phyloP scores from a whole-genome alignment of 2,329 filamentous ascomycete genomes.

The Epichloe gansuensis region DNA sequence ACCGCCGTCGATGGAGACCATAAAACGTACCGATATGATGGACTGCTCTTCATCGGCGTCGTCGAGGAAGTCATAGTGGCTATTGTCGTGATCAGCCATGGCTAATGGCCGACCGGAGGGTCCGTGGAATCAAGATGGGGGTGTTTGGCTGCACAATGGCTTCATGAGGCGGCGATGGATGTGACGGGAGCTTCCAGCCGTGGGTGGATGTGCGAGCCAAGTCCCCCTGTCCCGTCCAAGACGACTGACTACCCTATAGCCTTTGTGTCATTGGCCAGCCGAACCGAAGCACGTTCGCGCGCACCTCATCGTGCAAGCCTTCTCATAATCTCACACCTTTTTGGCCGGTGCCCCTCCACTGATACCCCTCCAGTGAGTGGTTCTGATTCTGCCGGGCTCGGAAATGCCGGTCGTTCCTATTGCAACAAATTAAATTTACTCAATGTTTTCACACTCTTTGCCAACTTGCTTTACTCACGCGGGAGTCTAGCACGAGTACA shows the following conservation, averaged over 20 bases:
- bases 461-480: not conserved
- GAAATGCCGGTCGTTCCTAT: not conserved
- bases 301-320: too few species aligned
- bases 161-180: constrained; percentile 5
- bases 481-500: not conserved
- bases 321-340: too few species aligned
- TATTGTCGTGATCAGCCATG: constrained; percentile 30
- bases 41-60: constrained; percentile 36
- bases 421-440: not conserved
- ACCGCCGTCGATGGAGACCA: not conserved
- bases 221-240: not conserved
- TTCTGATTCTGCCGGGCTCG: not conserved
- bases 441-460: too few species aligned
- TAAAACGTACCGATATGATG: constrained; percentile 25
- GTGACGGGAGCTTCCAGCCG: not conserved
- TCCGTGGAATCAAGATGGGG: not conserved
- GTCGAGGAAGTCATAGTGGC: constrained; percentile 31
- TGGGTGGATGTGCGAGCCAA: not conserved
- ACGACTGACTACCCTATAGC: too few species aligned
- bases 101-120: constrained; percentile 10
- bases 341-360: constrained; percentile 11
- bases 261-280: not conserved
- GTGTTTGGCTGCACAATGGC: constrained; percentile 2
- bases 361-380: not conserved
- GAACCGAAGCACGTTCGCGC: too few species aligned